Evolutionary conservation across 257 asterid genomes (phyloP).

Genomic region (Fraxinus cuspidata): DNA sequence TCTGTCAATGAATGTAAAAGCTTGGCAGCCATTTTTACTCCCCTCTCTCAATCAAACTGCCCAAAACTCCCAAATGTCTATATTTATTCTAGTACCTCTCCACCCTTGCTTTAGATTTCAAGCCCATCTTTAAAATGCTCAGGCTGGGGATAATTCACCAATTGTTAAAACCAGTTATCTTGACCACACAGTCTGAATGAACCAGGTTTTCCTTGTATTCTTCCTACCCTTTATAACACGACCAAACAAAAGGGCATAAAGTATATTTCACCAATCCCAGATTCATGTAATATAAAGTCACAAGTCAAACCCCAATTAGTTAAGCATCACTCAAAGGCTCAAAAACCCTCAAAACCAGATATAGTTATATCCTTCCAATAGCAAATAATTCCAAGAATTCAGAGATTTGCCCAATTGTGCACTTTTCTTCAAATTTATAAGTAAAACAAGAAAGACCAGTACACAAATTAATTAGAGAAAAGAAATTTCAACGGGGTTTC

Average conservation of each 20-base stretch:
- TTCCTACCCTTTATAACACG: conserved; percentile 14
- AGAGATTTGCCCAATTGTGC: conserved; percentile 15
- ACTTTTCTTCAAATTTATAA: conserved; percentile 25
- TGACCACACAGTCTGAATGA: background rate
- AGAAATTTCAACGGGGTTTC: conserved; percentile 10
- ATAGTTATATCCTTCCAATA: conserved; percentile 15
- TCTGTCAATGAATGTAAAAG: conserved; percentile 79
- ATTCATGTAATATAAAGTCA: background rate
- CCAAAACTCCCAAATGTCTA: conserved; percentile 9
- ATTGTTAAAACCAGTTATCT: conserved; percentile 14
- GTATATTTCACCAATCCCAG: conserved; percentile 7
- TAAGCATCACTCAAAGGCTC: conserved; percentile 18
- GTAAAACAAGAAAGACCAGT: conserved; percentile 32
- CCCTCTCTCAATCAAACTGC: conserved; percentile 24
- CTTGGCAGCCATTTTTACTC: conserved; percentile 74
- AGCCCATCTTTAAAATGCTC: background rate
- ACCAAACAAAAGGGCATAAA: conserved; percentile 11
- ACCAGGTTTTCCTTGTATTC: conserved; percentile 3
- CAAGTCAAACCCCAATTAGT: conserved; percentile 25
- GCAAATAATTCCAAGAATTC: conserved; percentile 12
- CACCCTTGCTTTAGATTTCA: background rate
- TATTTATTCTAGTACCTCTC: background rate
- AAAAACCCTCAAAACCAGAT: conserved; percentile 10
- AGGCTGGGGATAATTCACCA: conserved; percentile 9
- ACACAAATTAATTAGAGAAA: conserved; percentile 28